A percentile compares a stretch with the other conserved stretches of the same genome.
These are phyloP conservation scores for Hyphodiscus sp. DNA, from an alignment of 2,329 filamentous ascomycete genomes.

Conservation along the genomic window DNA sequence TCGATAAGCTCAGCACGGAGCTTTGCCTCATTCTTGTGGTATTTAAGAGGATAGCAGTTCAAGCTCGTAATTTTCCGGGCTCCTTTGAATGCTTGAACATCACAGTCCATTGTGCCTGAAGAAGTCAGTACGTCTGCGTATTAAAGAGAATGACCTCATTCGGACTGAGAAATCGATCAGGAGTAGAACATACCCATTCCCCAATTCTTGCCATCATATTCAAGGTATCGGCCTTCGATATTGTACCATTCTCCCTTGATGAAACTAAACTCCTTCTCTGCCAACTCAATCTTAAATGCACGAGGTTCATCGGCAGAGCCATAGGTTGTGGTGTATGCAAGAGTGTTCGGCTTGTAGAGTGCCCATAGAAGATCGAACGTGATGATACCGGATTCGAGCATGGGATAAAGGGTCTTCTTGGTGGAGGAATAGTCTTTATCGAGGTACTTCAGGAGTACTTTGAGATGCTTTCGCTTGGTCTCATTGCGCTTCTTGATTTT, in stretches of 20 bases:
- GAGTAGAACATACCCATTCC: slow-evolving; percentile 51
- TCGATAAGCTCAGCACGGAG: slow-evolving; percentile 64
- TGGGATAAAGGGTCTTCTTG: slow-evolving; percentile 74
- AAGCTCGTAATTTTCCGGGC: slow-evolving; percentile 76
- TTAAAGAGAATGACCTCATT: neutral
- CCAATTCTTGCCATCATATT: slow-evolving; percentile 83
- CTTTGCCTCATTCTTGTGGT: slow-evolving; percentile 65
- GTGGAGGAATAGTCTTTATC: slow-evolving; percentile 72
- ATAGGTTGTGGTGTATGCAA: slow-evolving; percentile 73
- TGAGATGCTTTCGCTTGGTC: slow-evolving; percentile 58
- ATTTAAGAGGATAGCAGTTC: slow-evolving; percentile 69
- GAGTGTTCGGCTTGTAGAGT: slow-evolving; percentile 78
- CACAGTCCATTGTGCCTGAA: slow-evolving; percentile 50
- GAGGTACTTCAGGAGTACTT: slow-evolving; percentile 69
- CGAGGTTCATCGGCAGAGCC: slow-evolving; percentile 69
- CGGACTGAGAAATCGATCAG: no score
- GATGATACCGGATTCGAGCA: slow-evolving; percentile 76
- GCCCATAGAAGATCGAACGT: slow-evolving; percentile 88
- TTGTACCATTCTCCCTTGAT: slow-evolving; percentile 69
- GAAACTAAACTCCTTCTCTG: slow-evolving; percentile 62
- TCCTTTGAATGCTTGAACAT: slow-evolving; percentile 72
- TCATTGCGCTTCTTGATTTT: slow-evolving; percentile 53
- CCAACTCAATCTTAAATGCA: slow-evolving; percentile 74
- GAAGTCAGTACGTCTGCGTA: slow-evolving; percentile 4
- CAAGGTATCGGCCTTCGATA: slow-evolving; percentile 72